These are phyloP conservation scores for Ligustrum vulgare DNA, from an alignment of 257 asterid species.

Conservation along the genomic window DNA sequence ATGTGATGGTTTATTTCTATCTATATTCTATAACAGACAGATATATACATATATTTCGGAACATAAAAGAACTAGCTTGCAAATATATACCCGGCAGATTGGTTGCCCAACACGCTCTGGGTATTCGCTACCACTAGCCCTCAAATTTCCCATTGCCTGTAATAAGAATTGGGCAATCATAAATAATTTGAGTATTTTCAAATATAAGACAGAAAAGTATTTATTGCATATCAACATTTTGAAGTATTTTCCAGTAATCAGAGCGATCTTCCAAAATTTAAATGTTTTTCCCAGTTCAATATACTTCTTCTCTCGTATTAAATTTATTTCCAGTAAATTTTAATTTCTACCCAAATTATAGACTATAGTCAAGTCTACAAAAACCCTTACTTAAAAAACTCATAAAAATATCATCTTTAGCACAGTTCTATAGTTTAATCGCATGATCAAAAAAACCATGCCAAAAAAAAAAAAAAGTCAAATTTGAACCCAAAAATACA, in stretches of 20 bases:
- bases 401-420: background rate
- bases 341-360: conserved; percentile 11
- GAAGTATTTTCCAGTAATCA: conserved; percentile 5
- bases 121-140: conserved; percentile 65
- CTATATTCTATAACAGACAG: background rate
- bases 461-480: conserved; percentile 12
- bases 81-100: conserved; percentile 65
- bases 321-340: background rate
- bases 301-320: conserved; percentile 13
- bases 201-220: background rate
- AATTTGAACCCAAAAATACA: conserved; percentile 20
- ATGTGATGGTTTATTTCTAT: background rate
- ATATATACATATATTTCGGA: background rate
- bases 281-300: conserved; percentile 18
- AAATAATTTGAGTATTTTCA: conserved; percentile 12
- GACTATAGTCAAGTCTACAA: conserved; percentile 25
- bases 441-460: conserved; percentile 27
- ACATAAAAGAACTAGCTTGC: background rate
- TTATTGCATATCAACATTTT: conserved; percentile 14
- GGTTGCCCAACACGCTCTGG: conserved; percentile 84
- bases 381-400: background rate
- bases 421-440: conserved; percentile 7
- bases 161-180: conserved; percentile 26
- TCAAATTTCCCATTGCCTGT: conserved; percentile 68
- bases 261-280: conserved; percentile 18